phyloP scores from a whole-genome alignment of 805 yeast genomes.

The Candida adriatica region DNA sequence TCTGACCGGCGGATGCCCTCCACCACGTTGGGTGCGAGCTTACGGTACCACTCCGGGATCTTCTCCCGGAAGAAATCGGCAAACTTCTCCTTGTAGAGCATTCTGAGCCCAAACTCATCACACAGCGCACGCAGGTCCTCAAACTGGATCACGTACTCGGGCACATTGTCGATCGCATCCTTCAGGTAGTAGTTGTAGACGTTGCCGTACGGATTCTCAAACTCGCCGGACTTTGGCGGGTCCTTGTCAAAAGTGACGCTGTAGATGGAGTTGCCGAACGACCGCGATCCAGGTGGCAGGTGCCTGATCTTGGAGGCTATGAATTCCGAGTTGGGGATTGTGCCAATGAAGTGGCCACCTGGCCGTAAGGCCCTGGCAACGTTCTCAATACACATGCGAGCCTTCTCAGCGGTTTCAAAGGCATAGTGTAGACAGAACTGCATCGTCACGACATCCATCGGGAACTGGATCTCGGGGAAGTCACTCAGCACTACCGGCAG shows the following conservation, averaged over 20 bases:
- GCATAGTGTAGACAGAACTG: slow-evolving; percentile 96
- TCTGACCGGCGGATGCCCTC: slow-evolving; percentile 59
- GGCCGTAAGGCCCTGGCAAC: slow-evolving; percentile 66
- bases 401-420: slow-evolving; percentile 77
- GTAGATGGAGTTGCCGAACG: slow-evolving; percentile 85
- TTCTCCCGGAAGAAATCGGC: slow-evolving; percentile 77
- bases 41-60: slow-evolving; percentile 57
- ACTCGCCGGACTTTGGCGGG: slow-evolving; percentile 71
- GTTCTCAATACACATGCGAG: slow-evolving; percentile 64
- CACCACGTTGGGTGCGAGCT: slow-evolving; percentile 51
- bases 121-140: slow-evolving; percentile 80
- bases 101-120: slow-evolving; percentile 69
- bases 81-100: slow-evolving; percentile 70
- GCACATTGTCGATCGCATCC: slow-evolving; percentile 95
- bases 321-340: slow-evolving; percentile 88
- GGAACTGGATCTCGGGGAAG: slow-evolving; percentile 62
- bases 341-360: slow-evolving; percentile 90
- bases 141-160: slow-evolving; percentile 94
- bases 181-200: slow-evolving; percentile 72
- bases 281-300: slow-evolving; percentile 42
- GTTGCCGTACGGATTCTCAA: slow-evolving; percentile 75
- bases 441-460: slow-evolving; percentile 82
- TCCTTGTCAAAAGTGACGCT: slow-evolving; percentile 72
- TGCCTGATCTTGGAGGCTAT: slow-evolving; percentile 60
- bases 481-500: slow-evolving; percentile 61